A percentile compares a stretch with the other conserved stretches of the same genome.
These are phyloP conservation scores for Beauveria caledonica DNA, from an alignment of 2,329 filamentous ascomycete species.

Conservation along the genomic window DNA sequence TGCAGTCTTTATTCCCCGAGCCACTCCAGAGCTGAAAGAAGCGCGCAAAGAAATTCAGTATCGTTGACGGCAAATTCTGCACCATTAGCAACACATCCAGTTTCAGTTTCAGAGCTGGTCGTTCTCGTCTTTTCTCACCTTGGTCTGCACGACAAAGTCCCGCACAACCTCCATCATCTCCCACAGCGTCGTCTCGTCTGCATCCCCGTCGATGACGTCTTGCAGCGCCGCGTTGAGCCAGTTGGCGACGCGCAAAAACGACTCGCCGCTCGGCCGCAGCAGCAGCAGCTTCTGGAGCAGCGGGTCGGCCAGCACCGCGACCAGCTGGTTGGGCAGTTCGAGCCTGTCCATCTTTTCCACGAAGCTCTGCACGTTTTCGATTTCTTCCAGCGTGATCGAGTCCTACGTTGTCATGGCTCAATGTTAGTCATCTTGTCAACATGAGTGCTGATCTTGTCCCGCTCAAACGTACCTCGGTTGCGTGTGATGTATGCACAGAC, in stretches of 20 bases:
- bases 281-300: slow-evolving; percentile 70
- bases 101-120: too few relatives aligned
- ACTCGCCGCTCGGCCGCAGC: slow-evolving; percentile 48
- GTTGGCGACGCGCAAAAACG: slow-evolving; percentile 44
- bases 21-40: slow-evolving; percentile 59
- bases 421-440: slow-evolving; percentile 6
- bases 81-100: slow-evolving; percentile 5
- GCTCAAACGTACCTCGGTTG: slow-evolving; percentile 47
- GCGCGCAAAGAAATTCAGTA: slow-evolving; percentile 40
- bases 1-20: slow-evolving; percentile 37
- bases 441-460: not conserved
- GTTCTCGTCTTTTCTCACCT: slow-evolving; percentile 29
- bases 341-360: slow-evolving; percentile 68
- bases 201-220: slow-evolving; percentile 45
- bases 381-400: slow-evolving; percentile 66
- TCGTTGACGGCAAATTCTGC: slow-evolving; percentile 38
- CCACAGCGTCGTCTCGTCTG: slow-evolving; percentile 38
- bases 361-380: slow-evolving; percentile 62
- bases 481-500: slow-evolving; percentile 64
- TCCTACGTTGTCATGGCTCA: slow-evolving; percentile 28
- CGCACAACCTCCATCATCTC: slow-evolving; percentile 48
- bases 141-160: slow-evolving; percentile 47
- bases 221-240: slow-evolving; percentile 51
- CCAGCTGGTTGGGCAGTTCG: slow-evolving; percentile 72
- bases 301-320: slow-evolving; percentile 67